Base-by-base conservation (phyloP, 805 yeast species). In the Suhomyces sp. region DNA sequence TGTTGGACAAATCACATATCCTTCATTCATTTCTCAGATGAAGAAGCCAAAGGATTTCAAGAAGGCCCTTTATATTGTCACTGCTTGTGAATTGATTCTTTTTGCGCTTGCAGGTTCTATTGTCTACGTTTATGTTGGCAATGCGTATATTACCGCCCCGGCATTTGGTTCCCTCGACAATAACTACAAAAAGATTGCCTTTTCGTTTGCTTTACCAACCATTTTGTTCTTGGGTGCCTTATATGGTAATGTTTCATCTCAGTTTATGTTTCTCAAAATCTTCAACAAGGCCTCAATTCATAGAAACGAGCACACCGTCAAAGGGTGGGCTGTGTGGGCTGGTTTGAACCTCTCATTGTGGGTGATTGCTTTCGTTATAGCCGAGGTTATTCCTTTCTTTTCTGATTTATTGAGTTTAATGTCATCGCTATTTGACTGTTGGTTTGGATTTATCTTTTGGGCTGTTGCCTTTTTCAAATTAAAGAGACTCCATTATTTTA, bases 401-500 rank as follows among this genome's bases (percentile, higher is more conserved):
- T 74, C 81, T 24, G 86, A 82, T 57, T 64, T 82, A 53, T 68
- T 82, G 31, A 75, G 84, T 3, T 66, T 82, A 58, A 81, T 82
- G 85, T 77, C 82, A 12, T 81, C 87, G 2, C 67, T 83, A 48
- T 82, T 82, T 59, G 86, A 82, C 62, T 81, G 86, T 62, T 83
- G 85, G 84, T 83, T 82, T 57, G 86, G 86, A 0, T 82, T 81
- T 57, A 80, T 82, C 6, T 82, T 82, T 57, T 82, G 86, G 86
- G 80, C 84, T 13, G 76, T 80, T 27, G 86, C 86, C 0, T 82
- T 63, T 62, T 74, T 79, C 60, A 73, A 76, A 57, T 66, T 81
- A 56, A 72, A 71, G 54, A 66, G 68, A 47, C 52, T 57, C 19
- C 46, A 55, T 33, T 56, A 60, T 47, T 15, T 17, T 6, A 65